Conservation (phyloP, 306 rosid genomes). For the Rosa rugosa region DNA sequence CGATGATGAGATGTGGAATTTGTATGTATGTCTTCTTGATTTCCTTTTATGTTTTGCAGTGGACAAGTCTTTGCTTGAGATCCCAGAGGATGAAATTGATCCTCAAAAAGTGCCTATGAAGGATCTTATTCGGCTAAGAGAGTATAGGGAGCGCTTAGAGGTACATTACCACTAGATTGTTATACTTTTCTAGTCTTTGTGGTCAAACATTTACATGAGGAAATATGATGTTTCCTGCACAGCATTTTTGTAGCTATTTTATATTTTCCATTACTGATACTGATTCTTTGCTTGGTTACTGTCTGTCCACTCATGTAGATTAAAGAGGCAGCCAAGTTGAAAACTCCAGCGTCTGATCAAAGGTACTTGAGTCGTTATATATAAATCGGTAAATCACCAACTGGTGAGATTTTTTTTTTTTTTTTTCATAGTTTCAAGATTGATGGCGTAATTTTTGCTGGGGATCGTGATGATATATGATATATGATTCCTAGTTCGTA, state of each 20-base stretch:
- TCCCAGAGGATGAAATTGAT: slow-evolving; percentile 75
- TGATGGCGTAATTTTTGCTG: neutral
- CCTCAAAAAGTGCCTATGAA: slow-evolving; percentile 45
- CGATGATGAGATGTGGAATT: neutral
- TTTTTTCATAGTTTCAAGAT: neutral
- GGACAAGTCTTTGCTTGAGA: slow-evolving; percentile 74
- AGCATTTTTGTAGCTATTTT: neutral
- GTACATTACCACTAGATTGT: slow-evolving; percentile 38
- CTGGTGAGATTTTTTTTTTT: neutral
- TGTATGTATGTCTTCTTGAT: slow-evolving; percentile 24
- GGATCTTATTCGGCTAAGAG: slow-evolving; percentile 72
- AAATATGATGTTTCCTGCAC: neutral
- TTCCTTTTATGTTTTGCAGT: slow-evolving; percentile 42
- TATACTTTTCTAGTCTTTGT: neutral
- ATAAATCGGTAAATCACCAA: neutral
- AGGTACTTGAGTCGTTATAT: slow-evolving; percentile 46
- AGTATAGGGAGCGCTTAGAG: slow-evolving; percentile 60
- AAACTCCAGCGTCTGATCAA: slow-evolving; percentile 39
- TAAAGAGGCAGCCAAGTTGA: slow-evolving; percentile 56
- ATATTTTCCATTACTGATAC: neutral
- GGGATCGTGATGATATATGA: neutral
- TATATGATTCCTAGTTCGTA: neutral
- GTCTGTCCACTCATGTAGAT: slow-evolving; percentile 46
- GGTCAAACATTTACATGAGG: neutral
- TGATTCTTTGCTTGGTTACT: slow-evolving; percentile 6